Base-by-base conservation (phyloP, 2,329 filamentous ascomycete genomes). In the Botrytis cinerea region DNA sequence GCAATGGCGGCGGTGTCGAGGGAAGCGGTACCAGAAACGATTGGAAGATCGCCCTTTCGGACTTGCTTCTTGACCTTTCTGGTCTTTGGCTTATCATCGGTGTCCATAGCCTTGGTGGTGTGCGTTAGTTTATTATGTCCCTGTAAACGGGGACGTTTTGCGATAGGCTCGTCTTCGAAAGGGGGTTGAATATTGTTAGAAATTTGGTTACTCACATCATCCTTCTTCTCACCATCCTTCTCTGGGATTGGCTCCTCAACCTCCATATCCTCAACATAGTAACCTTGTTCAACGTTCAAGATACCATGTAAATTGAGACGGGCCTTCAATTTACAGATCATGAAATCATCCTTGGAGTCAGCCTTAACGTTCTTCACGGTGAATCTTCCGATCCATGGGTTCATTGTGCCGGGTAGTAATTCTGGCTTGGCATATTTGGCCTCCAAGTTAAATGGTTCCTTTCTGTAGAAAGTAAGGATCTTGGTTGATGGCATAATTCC, bases 291-390 rank as follows among this genome's bases (percentile, higher is more conserved):
- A 54, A 99, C 92, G 82, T 98, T 98, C 78, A 99, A 87, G 74
- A 99, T 90, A 83, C 96, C 96, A 86, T 98, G 95, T 77, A 98
- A 89, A 85, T 99, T 99, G 73, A 99, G 89, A 76, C 96, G 91
- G 66, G 96, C 95, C 89, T 98, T 98, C 76, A 99, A 91, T 87
- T 99, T 99, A 92, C 96, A 99, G 81, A 98, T 97, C 95, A 99
- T 98, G 84, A 98, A 99, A 82, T 98, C 96, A 75, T 97, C 93
- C 82, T 96, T 95, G 78, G 91, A 89, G 81, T 97, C 94, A 59
- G 94, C 92, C 88, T 98, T 95, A 81, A 99, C 95, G 63, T 93
- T 93, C 89, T 99, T 99, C 83, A 99, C 94, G 60, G 95, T 97
- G 87, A 99, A 99, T 77, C 94, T 91, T 73, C 96, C 96, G 78